A percentile compares a stretch with the other conserved stretches of the same genome.
phyloP scores from a whole-genome alignment of 805 yeast genomes.

The Zygosaccharomyces kombuchaensis region DNA sequence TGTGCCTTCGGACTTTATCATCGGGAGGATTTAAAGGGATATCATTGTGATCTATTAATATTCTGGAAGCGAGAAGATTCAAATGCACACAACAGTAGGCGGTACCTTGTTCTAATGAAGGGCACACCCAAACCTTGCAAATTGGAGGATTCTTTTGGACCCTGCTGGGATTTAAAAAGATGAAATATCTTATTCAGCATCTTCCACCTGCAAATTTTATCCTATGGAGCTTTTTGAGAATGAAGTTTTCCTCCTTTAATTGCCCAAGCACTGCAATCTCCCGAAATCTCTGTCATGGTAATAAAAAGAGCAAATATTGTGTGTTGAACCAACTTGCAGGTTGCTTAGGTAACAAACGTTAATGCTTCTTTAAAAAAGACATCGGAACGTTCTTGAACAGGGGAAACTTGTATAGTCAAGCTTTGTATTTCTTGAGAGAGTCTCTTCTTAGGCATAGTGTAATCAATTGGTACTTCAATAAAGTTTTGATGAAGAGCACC shows the following conservation, averaged over 20 bases:
- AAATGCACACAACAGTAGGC: constrained; percentile 1
- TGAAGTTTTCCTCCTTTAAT: constrained; percentile 6
- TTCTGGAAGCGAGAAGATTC: not conserved
- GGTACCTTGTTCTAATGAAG: constrained; percentile 3
- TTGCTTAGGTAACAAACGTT: not conserved
- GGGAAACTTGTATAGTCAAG: constrained; percentile 3
- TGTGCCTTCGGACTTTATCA: constrained; percentile 1
- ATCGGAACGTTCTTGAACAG: constrained; percentile 1
- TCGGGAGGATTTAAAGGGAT: constrained; percentile 4
- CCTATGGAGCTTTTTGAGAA: constrained; percentile 1
- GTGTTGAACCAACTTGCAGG: not conserved
- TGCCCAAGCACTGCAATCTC: constrained; percentile 6
- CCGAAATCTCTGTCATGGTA: constrained; percentile 2
- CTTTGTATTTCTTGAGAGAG: not conserved
- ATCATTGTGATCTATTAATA: constrained; percentile 2
- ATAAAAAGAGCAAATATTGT: constrained; percentile 2
- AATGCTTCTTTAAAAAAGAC: not conserved
- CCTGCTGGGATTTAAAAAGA: not conserved
- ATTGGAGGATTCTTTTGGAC: constrained; percentile 1
- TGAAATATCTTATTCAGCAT: not conserved
- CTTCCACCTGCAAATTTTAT: constrained; percentile 1
- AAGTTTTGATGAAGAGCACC: not conserved
- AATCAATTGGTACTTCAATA: constrained; percentile 3
- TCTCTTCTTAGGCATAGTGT: constrained; percentile 4
- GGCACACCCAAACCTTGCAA: not conserved